Evolutionary conservation across 2,329 filamentous ascomycete species (phyloP).

Genomic region (Aspergillus aculeatus): DNA sequence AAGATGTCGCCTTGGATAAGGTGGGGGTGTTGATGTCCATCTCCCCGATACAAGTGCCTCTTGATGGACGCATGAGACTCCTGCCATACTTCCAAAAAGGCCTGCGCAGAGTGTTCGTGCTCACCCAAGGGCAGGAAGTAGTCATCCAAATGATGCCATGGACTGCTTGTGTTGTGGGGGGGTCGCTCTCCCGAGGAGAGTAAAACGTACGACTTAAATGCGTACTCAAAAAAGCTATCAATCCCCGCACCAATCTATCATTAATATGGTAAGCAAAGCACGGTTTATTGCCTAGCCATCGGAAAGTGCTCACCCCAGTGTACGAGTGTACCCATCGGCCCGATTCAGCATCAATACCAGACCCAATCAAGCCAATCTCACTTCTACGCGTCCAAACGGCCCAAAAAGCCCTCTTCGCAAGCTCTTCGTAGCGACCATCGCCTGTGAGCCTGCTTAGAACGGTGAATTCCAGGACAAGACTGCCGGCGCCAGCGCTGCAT

Average conservation of each 20-base stretch:
- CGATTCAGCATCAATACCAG: constrained; percentile 87
- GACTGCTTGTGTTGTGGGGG: constrained; percentile 36
- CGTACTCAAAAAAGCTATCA: constrained; percentile 98
- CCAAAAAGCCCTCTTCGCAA: constrained; percentile 93
- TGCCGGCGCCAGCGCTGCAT: constrained; percentile 95
- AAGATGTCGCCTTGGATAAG: constrained; percentile 87
- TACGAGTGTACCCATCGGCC: constrained; percentile 86
- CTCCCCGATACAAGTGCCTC: constrained; percentile 80
- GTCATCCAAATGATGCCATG: constrained; percentile 56
- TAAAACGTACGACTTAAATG: constrained; percentile 87
- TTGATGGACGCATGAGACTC: constrained; percentile 84
- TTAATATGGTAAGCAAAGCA: constrained; percentile 11
- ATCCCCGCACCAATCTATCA: constrained; percentile 86
- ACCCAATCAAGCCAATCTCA: constrained; percentile 80
- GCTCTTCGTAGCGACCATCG: constrained; percentile 81
- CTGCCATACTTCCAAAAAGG: constrained; percentile 80
- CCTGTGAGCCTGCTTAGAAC: constrained; percentile 85
- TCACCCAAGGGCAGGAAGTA: constrained; percentile 64
- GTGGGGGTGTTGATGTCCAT: constrained; percentile 77
- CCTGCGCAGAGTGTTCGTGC: constrained; percentile 69
- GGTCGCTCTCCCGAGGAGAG: constrained; percentile 67
- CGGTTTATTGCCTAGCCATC: not conserved
- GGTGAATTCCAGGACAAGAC: constrained; percentile 88
- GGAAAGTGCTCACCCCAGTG: constrained; percentile 58
- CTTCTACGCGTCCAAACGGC: constrained; percentile 90